These are phyloP conservation scores for Phialophora chinensis DNA, from an alignment of 2,329 filamentous ascomycete genomes.

Conservation along the genomic window DNA sequence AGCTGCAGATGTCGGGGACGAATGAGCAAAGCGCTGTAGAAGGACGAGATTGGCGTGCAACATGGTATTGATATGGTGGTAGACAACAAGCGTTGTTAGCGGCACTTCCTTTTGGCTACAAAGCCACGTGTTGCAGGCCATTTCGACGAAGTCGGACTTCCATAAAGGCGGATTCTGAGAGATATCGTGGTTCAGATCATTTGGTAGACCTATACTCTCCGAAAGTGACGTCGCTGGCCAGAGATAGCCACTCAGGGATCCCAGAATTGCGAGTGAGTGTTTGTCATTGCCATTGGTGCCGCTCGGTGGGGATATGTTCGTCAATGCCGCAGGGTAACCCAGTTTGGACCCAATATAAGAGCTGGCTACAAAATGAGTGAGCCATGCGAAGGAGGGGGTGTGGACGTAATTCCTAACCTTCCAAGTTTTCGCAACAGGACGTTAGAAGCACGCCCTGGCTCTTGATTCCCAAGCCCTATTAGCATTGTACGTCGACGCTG, in stretches of 20 bases:
- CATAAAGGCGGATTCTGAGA: slow-evolving; percentile 1
- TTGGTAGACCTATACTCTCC: neutral
- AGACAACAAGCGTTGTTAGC: slow-evolving; percentile 15
- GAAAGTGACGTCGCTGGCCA: neutral
- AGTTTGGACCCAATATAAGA: neutral
- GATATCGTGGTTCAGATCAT: neutral
- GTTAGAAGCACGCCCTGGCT: neutral
- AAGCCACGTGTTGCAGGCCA: slow-evolving; percentile 26
- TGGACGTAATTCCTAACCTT: too few relatives aligned
- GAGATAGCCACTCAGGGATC: neutral
- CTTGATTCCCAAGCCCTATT: slow-evolving; percentile 7
- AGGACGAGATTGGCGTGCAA: slow-evolving; percentile 26
- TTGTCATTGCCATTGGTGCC: neutral
- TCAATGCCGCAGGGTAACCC: slow-evolving; percentile 1
- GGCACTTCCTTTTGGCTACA: slow-evolving; percentile 1
- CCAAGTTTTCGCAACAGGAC: too few relatives aligned
- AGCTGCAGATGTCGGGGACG: slow-evolving; percentile 21
- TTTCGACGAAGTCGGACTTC: slow-evolving; percentile 18
- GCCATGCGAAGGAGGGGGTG: too few relatives aligned
- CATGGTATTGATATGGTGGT: slow-evolving; percentile 31
- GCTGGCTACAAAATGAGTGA: too few relatives aligned
- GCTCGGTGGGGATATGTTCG: neutral
- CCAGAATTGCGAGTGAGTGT: neutral
- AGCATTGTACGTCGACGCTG: slow-evolving; percentile 9
- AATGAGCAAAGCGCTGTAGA: slow-evolving; percentile 29